A percentile compares a stretch with the other conserved stretches of the same genome.
phyloP scores from a whole-genome alignment of 495 filamentous ascomycete species.

The Annulohypoxylon nitens region DNA sequence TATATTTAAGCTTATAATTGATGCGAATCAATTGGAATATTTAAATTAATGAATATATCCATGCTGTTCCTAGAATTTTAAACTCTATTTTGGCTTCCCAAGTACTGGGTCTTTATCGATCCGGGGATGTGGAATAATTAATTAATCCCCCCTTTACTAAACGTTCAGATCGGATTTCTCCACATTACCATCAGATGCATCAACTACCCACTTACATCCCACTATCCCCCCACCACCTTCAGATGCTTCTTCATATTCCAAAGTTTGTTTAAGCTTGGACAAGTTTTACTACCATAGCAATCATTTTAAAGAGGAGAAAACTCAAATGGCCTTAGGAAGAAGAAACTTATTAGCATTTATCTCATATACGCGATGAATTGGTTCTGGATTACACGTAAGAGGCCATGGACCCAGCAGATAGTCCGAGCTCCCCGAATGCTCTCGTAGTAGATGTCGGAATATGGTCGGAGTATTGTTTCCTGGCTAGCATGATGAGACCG shows the following conservation, averaged over 20 bases:
- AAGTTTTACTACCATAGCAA: background rate
- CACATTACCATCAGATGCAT: constrained; percentile 1
- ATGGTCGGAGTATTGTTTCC: background rate
- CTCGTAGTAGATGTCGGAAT: background rate
- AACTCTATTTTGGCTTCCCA: too few species aligned
- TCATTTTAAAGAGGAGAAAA: background rate
- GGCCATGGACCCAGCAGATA: background rate
- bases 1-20: too few species aligned
- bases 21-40: too few species aligned
- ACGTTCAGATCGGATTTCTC: background rate
- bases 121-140: background rate
- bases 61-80: too few species aligned
- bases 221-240: background rate
- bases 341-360: background rate
- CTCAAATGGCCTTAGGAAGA: background rate
- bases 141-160: background rate
- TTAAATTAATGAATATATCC: too few species aligned
- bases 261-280: background rate
- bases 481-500: background rate
- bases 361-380: background rate
- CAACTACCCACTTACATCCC: background rate
- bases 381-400: background rate
- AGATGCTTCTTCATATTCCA: background rate
- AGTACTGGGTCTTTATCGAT: background rate
- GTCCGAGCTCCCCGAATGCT: constrained; percentile 13